phyloP scores from a whole-genome alignment of 306 rosid species.

The Neltuma alba region DNA sequence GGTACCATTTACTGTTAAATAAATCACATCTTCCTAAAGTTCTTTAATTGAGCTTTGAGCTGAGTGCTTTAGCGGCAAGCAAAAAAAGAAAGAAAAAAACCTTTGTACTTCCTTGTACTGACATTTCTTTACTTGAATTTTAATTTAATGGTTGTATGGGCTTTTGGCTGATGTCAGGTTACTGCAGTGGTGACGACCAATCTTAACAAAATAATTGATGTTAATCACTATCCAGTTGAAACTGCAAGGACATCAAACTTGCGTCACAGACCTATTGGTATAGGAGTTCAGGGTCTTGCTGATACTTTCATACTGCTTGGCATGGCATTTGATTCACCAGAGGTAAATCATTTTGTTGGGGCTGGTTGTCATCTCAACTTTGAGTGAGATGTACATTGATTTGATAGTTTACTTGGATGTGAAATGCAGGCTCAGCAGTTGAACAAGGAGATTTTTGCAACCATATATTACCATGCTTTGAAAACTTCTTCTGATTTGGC shows the following conservation, averaged over 20 bases:
- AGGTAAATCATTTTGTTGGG: constrained; percentile 53
- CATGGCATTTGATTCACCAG: constrained; percentile 93
- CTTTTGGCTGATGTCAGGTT: constrained; percentile 48
- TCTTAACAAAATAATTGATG: constrained; percentile 91
- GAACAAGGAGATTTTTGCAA: constrained; percentile 90
- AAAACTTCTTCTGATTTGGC: constrained; percentile 66
- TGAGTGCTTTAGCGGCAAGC: not conserved
- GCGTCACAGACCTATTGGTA: constrained; percentile 93
- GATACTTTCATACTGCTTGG: constrained; percentile 92
- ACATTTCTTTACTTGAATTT: not conserved
- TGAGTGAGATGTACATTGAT: constrained; percentile 19
- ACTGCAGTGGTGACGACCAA: constrained; percentile 70
- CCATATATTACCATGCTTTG: constrained; percentile 74
- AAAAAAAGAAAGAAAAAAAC: not conserved
- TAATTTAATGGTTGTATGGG: constrained; percentile 8
- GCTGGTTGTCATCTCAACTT: constrained; percentile 15
- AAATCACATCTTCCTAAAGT: not conserved
- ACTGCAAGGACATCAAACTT: constrained; percentile 79
- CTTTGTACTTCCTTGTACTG: not conserved
- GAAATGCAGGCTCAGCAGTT: constrained; percentile 80
- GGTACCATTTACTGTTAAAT: constrained; percentile 46
- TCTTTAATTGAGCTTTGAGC: constrained; percentile 1
- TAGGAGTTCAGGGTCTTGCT: constrained; percentile 99
- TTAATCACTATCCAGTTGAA: constrained; percentile 90
- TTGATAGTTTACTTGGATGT: constrained; percentile 26